Evolutionary conservation across 2,329 filamentous ascomycete species (phyloP), one percentile per base, ranked within the genome.

Genomic region (Penicillium sp.): DNA sequence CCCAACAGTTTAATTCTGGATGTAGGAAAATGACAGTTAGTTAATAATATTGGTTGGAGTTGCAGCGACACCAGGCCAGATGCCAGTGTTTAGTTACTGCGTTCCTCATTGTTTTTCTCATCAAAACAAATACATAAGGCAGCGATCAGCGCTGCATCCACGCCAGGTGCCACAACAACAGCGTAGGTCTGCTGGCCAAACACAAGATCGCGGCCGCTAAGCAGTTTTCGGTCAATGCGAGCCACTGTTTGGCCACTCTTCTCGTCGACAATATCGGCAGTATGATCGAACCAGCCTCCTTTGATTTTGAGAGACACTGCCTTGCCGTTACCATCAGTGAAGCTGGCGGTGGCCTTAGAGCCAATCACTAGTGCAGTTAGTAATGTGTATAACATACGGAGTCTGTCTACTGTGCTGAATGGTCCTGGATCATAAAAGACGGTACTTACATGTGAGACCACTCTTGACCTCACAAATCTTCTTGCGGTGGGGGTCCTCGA

Each of bases 111-210:
- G 57, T 87, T 83, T 76, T 82, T 82, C 79, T 89, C 86, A 62
- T 90, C 88, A 59, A 90, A 75, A 59, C 83, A 86, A 52, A 90
- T 85, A 68, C 86, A 89, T 66, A 90, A 76, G 12, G 87, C 88
- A 0, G 80, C 84, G 62, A 90, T 82, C 47, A 90, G 67, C 4
- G 85, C 82, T 73, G 88, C 80, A 66, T 91, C 88, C 7, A 89
- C 83, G 17, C 83, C 83, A 0, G 87, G 85, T 1, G 86, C 86
- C 6, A 90, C 80, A 0, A 79, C 79, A 6, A 90, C 79, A 1
- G 79, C 82, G 63, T 90, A 90, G 4, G 86, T 87, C 74, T 89
- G 86, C 74, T 87, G 81, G 10, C 80, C 83, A 41, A 81, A 82
- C 25, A 88, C 69, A 2, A 88, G 68, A 65, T 89, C 81, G 33